phyloP scores from a whole-genome alignment of 257 asterid species.

The Solanum stenotomum region DNA sequence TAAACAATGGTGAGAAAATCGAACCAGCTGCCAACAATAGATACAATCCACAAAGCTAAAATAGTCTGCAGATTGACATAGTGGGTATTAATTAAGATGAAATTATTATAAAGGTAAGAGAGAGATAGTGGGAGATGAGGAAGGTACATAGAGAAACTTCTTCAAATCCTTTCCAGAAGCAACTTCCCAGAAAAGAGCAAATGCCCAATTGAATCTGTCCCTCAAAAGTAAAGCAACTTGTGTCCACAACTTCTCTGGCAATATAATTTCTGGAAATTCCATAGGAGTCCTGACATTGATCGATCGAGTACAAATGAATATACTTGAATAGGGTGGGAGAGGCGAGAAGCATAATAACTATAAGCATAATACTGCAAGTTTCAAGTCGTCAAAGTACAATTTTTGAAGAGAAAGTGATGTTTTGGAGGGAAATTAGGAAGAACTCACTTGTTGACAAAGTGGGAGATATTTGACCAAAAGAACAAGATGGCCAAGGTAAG shows the following conservation, averaged over 20 bases:
- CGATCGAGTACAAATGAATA: not conserved
- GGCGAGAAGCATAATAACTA: not conserved
- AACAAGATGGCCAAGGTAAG: constrained; percentile 61
- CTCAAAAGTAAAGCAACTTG: constrained; percentile 42
- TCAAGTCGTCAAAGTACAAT: not conserved
- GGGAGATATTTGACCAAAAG: constrained; percentile 85
- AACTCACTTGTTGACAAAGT: constrained; percentile 60
- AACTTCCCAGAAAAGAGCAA: constrained; percentile 36
- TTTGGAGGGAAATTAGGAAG: too few species aligned
- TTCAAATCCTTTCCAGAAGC: constrained; percentile 73
- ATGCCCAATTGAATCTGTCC: constrained; percentile 47
- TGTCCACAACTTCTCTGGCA: constrained; percentile 57
- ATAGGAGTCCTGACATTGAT: constrained; percentile 38
- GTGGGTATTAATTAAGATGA: not conserved
- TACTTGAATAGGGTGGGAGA: not conserved
- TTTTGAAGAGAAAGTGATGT: too few species aligned
- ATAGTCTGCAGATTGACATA: constrained; percentile 36
- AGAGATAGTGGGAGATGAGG: not conserved
- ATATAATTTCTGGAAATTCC: constrained; percentile 43
- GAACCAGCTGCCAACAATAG: constrained; percentile 77
- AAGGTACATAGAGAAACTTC: constrained; percentile 47
- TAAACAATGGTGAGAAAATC: constrained; percentile 73
- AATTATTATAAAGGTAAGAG: not conserved
- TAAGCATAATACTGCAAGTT: not conserved
- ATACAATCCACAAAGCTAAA: constrained; percentile 41